Percentiles rank a stretch among this genome's conserved stretches.
phyloP scores from a whole-genome alignment of 2,329 filamentous ascomycete genomes.

The Ascochyta rabiei region DNA sequence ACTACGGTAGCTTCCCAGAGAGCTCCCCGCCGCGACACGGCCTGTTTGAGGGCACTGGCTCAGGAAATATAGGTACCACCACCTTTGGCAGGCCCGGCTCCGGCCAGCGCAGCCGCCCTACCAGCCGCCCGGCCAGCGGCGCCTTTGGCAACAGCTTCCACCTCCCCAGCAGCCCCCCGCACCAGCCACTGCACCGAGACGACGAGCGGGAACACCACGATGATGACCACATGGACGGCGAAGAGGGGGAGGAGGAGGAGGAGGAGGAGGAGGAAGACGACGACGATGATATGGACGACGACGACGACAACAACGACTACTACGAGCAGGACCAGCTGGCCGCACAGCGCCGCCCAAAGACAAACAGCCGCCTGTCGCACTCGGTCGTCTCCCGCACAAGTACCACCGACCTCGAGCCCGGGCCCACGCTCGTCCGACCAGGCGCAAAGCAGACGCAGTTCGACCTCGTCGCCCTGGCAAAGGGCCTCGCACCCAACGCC shows the following conservation, averaged over 20 bases:
- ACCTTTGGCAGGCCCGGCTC: slow-evolving; percentile 34
- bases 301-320: slow-evolving; percentile 49
- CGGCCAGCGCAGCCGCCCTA: slow-evolving; percentile 36
- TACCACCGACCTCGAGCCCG: slow-evolving; percentile 28
- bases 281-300: slow-evolving; percentile 26
- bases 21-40: slow-evolving; percentile 46
- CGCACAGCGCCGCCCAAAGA: slow-evolving; percentile 36
- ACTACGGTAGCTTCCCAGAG: slow-evolving; percentile 25
- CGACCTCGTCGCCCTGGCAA: slow-evolving; percentile 73
- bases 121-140: slow-evolving; percentile 35
- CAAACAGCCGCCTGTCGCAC: slow-evolving; percentile 36
- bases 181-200: slow-evolving; percentile 11
- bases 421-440: slow-evolving; percentile 32
- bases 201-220: slow-evolving; percentile 50
- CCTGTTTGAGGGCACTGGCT: slow-evolving; percentile 35
- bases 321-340: slow-evolving; percentile 54
- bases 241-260: slow-evolving; percentile 35
- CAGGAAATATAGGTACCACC: slow-evolving; percentile 35
- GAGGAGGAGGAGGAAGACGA: slow-evolving; percentile 40
- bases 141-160: slow-evolving; percentile 31
- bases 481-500: slow-evolving; percentile 66
- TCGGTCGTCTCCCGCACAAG: slow-evolving; percentile 48
- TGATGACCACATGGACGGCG: slow-evolving; percentile 30
- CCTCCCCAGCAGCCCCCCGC: slow-evolving; percentile 47
- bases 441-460: slow-evolving; percentile 58